Percentiles rank a stretch among this genome's conserved stretches.
Conservation (phyloP, 768 basidiomycete species). For the Kwoniella dejecticola region DNA sequence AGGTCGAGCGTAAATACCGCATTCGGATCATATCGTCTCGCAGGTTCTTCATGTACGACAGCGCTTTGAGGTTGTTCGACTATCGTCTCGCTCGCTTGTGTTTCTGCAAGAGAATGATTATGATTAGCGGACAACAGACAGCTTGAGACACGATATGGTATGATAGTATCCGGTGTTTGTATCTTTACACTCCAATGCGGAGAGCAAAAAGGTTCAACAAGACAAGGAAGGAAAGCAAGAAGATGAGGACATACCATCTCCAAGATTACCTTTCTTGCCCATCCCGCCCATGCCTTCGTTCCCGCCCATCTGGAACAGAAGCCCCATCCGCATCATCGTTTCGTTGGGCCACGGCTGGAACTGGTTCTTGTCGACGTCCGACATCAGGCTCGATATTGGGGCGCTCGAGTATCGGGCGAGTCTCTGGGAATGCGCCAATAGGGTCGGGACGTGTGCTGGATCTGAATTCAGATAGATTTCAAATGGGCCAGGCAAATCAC, state of each 20-base stretch:
- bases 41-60: conserved; percentile 33
- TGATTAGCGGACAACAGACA: not conserved
- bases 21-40: conserved; percentile 33
- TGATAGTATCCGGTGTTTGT: too few relatives aligned
- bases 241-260: conserved; percentile 33
- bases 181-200: too few relatives aligned
- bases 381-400: conserved; percentile 36
- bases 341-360: conserved; percentile 48
- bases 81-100: not conserved
- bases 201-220: not conserved
- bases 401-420: conserved; percentile 40
- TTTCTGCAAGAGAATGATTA: not conserved
- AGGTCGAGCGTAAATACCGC: conserved; percentile 47
- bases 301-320: conserved; percentile 41
- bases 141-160: too few relatives aligned
- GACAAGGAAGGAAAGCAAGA: not conserved
- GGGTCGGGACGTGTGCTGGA: conserved; percentile 20
- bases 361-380: conserved; percentile 32
- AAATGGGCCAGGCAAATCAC: too few relatives aligned
- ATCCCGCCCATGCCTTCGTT: conserved; percentile 39
- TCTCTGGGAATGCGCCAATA: conserved; percentile 38
- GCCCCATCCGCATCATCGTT: conserved; percentile 39
- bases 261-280: conserved; percentile 38
- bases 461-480: conserved; percentile 17
- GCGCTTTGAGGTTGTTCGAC: conserved; percentile 1